These are phyloP conservation scores for Pythium volutum DNA, from an alignment of 352 stramenopile genomes.

Conservation along the genomic window DNA sequence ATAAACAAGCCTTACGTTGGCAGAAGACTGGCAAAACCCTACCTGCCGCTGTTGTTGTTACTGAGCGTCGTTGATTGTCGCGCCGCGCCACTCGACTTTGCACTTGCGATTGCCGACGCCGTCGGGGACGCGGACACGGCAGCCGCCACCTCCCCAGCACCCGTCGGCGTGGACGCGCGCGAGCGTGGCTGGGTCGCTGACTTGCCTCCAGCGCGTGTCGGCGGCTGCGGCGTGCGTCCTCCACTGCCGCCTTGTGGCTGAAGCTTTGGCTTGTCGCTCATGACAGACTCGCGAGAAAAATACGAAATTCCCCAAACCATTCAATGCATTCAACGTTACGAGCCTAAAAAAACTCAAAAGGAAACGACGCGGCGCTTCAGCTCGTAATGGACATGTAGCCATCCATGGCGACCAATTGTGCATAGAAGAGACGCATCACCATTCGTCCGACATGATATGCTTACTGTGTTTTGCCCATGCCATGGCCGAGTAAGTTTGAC, in stretches of 20 bases:
- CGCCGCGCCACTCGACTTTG: neutral
- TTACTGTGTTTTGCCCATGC: neutral
- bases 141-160: neutral
- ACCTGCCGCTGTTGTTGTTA: constrained; percentile 8
- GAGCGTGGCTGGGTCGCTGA: constrained; percentile 4
- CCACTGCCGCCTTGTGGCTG: neutral
- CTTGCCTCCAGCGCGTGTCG: neutral
- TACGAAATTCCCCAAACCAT: neutral
- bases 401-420: neutral
- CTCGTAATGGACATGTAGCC: neutral
- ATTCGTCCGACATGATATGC: neutral
- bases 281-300: neutral
- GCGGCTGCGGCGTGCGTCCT: constrained; percentile 17
- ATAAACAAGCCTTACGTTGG: too few species aligned
- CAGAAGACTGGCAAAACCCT: neutral
- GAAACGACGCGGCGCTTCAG: constrained; percentile 11
- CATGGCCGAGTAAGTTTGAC: neutral
- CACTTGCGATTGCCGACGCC: neutral
- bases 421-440: neutral
- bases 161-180: constrained; percentile 4
- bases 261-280: constrained; percentile 8
- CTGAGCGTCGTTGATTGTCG: neutral
- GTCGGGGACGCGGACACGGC: neutral
- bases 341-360: neutral
- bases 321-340: too few species aligned